Evolutionary conservation across 176 grass and related monocot genomes (phyloP).

Genomic region (Ensete ventricosum): DNA sequence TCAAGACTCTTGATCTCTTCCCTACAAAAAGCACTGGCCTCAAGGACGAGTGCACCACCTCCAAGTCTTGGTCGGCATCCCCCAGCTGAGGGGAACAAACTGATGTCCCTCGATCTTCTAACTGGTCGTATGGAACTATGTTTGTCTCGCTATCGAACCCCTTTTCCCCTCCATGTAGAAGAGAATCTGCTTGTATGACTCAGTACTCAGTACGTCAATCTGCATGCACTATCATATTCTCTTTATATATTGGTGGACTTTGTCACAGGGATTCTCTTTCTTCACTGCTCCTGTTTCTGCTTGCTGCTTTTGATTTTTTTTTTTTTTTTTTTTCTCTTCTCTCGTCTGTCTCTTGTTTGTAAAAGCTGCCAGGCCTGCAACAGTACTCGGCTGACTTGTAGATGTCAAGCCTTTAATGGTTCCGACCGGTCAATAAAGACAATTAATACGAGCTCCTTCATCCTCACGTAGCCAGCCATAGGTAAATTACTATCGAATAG

Average conservation of each 20-base stretch:
- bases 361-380: constrained; percentile 11
- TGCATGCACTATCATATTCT: background rate
- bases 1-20: constrained; percentile 93
- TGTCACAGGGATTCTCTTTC: background rate
- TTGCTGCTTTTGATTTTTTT: background rate
- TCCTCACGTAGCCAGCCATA: no score
- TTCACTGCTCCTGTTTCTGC: background rate
- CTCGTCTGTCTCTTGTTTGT: constrained; percentile 3
- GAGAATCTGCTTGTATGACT: constrained; percentile 4
- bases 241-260: background rate
- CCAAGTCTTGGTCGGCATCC: background rate
- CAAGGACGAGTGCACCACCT: constrained; percentile 43
- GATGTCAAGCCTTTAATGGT: constrained; percentile 7
- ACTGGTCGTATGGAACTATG: background rate
- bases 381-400: constrained; percentile 5
- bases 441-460: background rate
- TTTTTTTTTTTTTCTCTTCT: background rate
- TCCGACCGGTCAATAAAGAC: constrained; percentile 4
- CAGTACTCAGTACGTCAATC: background rate
- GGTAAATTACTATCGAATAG: background rate
- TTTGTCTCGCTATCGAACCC: no score
- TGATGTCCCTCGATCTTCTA: constrained; percentile 7
- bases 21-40: constrained; percentile 44
- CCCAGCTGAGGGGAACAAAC: constrained; percentile 1
- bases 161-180: background rate